Evolutionary conservation across 2,329 filamentous ascomycete species (phyloP).

Genomic region (Geosmithia flava): DNA sequence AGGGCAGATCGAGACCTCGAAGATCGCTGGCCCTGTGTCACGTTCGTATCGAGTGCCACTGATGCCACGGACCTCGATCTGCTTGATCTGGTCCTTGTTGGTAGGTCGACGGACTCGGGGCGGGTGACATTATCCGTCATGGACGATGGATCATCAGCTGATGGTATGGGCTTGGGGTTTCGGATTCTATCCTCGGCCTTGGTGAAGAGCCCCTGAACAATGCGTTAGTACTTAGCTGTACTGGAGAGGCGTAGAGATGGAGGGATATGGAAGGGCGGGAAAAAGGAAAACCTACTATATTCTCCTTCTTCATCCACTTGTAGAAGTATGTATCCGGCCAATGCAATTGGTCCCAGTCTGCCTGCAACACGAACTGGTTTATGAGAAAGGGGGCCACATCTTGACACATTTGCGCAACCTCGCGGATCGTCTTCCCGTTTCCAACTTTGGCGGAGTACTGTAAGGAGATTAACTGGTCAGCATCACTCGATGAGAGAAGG

Average conservation of each 20-base stretch:
- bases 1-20: conserved; percentile 8
- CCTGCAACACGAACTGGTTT: conserved; percentile 29
- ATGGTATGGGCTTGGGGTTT: conserved; percentile 6
- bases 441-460: conserved; percentile 40
- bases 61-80: background rate
- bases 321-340: conserved; percentile 35
- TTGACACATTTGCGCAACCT: conserved; percentile 31
- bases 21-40: conserved; percentile 3
- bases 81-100: background rate
- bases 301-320: conserved; percentile 29
- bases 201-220: conserved; percentile 11
- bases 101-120: background rate
- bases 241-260: background rate
- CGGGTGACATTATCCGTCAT: background rate
- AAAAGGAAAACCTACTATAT: conserved; percentile 20
- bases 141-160: background rate
- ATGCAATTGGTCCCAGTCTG: conserved; percentile 17
- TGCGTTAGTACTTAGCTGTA: background rate
- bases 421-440: conserved; percentile 36
- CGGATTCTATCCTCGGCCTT: conserved; percentile 9
- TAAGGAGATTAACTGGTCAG: background rate
- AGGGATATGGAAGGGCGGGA: background rate
- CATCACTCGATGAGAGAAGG: no score
- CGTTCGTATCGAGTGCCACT: background rate
- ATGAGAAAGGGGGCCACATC: conserved; percentile 39